Base-by-base conservation (phyloP, 2,329 filamentous ascomycete genomes). In the Juglanconis sp. region DNA sequence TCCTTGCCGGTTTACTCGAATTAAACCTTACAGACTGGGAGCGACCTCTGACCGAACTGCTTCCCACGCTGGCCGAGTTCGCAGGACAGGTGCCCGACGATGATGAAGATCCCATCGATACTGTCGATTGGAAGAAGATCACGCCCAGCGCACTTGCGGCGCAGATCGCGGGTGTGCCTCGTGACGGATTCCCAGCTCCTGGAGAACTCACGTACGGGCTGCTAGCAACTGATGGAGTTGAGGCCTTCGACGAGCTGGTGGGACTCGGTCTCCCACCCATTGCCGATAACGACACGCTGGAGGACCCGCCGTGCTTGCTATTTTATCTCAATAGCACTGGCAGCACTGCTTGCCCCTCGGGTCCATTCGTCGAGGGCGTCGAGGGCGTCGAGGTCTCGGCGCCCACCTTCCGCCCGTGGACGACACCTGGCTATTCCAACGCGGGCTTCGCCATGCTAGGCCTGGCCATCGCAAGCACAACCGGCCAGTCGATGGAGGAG, bases 1-100 rank as follows among this genome's bases (percentile, higher is more conserved):
- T 76, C 35, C 72, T 75, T 47, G 69, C 74, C 1, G 71, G 73
- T 3, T 65, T 79, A 38, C 60, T 76, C 1, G 64, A 72, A 40
- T 61, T 77, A 5, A 68, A 71, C 0, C 66, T 67, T 5, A 63
- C 61, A 1, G 69, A 76, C 53, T 78, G 75, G 68, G 63, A 70
- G n/a, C 68, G 66, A 3, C 67, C 68, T n/a, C 65, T 75, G 6
- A 69, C 65, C 17, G 65, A 70, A 24, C 66, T 71, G 24, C 59
- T 74, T 24, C 68, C 73, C 3, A 66, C 69, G 17, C 67, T 74
- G n/a, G 61, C 65, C 53, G 61, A 61, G 8, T 30, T 64, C 15
- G 51, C 58, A 34, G 38, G 54, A 34, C 42, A 42, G 35, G 13
- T 17, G 24, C 48, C 57, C 8, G 47, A 53, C 51, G 52, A 38